A percentile compares a stretch with the other conserved stretches of the same genome.
These are phyloP conservation scores for Rhizopus arrhizus DNA, from an alignment of 371 early-diverging fungal genomes.

Conservation along the genomic window DNA sequence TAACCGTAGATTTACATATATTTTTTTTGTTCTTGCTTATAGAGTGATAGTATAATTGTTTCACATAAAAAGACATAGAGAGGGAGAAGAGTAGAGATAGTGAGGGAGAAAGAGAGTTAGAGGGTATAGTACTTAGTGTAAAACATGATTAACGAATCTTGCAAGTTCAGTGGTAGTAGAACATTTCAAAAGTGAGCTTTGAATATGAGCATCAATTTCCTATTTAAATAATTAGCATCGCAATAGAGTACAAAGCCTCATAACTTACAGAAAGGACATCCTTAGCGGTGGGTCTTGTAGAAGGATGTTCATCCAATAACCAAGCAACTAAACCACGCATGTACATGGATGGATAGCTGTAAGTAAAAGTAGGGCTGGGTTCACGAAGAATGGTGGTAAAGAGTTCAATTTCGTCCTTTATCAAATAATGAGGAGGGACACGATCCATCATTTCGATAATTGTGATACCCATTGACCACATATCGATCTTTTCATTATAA, in stretches of 20 bases:
- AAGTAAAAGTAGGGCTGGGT: slow-evolving; percentile 53
- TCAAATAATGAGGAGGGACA: slow-evolving; percentile 54
- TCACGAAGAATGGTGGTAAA: slow-evolving; percentile 47
- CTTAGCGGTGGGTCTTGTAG: slow-evolving; percentile 43
- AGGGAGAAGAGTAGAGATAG: no score
- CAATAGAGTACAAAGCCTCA: background rate
- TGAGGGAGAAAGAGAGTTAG: slow-evolving; percentile 4
- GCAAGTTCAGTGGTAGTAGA: slow-evolving; percentile 22
- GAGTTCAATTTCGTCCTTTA: slow-evolving; percentile 52
- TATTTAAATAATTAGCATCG: slow-evolving; percentile 1
- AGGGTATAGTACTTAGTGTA: background rate
- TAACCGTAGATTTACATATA: no score
- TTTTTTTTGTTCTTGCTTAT: no score
- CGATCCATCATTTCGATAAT: slow-evolving; percentile 80
- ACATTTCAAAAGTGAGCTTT: slow-evolving; percentile 24
- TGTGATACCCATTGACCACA: slow-evolving; percentile 94
- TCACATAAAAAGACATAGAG: no score
- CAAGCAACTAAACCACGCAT: slow-evolving; percentile 58
- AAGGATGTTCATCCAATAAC: slow-evolving; percentile 48
- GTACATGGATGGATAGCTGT: slow-evolving; percentile 55
- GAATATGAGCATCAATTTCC: slow-evolving; percentile 35
- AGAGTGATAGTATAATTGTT: no score
- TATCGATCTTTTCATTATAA: slow-evolving; percentile 88
- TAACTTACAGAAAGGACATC: slow-evolving; percentile 42
- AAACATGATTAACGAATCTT: slow-evolving; percentile 30